A percentile compares a stretch with the other conserved stretches of the same genome.
phyloP scores from a whole-genome alignment of 2,329 filamentous ascomycete species.

The Hirsutella minnesotensis region DNA sequence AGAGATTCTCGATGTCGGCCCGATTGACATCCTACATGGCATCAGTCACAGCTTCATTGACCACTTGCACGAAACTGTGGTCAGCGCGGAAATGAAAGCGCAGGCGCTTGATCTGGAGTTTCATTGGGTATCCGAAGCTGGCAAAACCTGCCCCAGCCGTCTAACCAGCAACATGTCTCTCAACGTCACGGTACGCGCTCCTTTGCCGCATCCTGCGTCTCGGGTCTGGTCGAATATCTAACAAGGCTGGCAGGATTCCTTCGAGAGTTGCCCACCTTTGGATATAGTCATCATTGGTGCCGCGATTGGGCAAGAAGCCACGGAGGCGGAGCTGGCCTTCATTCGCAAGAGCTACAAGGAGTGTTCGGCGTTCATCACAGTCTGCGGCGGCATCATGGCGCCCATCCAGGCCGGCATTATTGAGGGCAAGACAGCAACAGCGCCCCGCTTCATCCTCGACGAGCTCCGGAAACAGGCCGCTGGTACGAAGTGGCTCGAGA shows the following conservation, averaged over 20 bases:
- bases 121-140: conserved; percentile 21
- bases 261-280: conserved; percentile 24
- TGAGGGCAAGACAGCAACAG: conserved; percentile 24
- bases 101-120: conserved; percentile 17
- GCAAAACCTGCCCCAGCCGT: conserved; percentile 3
- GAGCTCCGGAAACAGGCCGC: conserved; percentile 15
- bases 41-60: conserved; percentile 9
- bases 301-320: conserved; percentile 16
- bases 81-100: conserved; percentile 6
- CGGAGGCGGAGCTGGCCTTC: conserved; percentile 21
- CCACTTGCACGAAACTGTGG: conserved; percentile 6
- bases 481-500: conserved; percentile 23
- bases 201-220: neutral
- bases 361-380: conserved; percentile 24
- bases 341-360: conserved; percentile 21
- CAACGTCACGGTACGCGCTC: conserved; percentile 14
- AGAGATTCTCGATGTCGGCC: conserved; percentile 22
- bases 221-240: neutral
- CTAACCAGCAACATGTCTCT: conserved; percentile 17
- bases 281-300: conserved; percentile 31
- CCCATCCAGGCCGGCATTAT: conserved; percentile 23
- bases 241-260: conserved; percentile 21
- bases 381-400: conserved; percentile 24
- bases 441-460: conserved; percentile 16
- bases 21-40: conserved; percentile 16